Evolutionary conservation across 202 grass and related monocot genomes (phyloP).

Genomic region (Panicum hallii): DNA sequence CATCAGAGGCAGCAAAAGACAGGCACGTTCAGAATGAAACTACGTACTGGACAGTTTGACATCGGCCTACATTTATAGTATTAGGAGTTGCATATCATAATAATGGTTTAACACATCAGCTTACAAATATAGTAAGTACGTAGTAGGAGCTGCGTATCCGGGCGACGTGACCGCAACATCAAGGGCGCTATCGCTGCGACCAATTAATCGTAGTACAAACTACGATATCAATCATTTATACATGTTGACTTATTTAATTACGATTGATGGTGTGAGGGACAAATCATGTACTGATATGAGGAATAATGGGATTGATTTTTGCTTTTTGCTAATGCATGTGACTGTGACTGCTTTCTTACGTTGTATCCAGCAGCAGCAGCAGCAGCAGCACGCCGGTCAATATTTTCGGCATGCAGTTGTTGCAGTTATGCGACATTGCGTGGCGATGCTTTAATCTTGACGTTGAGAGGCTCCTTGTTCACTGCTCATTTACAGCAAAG

Average conservation of each 20-base stretch:
- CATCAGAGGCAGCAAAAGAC: neutral
- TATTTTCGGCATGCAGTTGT: slow-evolving; percentile 8
- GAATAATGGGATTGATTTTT: too few relatives aligned
- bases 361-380: neutral
- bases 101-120: neutral
- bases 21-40: neutral
- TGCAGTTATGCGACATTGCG: neutral
- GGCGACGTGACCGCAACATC: neutral
- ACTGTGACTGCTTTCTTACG: neutral
- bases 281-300: neutral
- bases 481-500: neutral
- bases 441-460: neutral
- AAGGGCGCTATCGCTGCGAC: neutral
- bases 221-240: neutral
- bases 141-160: neutral
- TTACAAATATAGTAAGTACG: neutral
- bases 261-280: neutral
- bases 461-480: neutral
- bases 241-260: neutral
- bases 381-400: neutral
- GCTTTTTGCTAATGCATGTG: neutral
- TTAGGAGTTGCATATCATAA: neutral
- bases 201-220: neutral
- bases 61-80: neutral
- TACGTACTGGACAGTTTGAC: neutral